Evolutionary conservation across 352 stramenopile species (phyloP).

Genomic region (Phytophthora fragariaefolia): DNA sequence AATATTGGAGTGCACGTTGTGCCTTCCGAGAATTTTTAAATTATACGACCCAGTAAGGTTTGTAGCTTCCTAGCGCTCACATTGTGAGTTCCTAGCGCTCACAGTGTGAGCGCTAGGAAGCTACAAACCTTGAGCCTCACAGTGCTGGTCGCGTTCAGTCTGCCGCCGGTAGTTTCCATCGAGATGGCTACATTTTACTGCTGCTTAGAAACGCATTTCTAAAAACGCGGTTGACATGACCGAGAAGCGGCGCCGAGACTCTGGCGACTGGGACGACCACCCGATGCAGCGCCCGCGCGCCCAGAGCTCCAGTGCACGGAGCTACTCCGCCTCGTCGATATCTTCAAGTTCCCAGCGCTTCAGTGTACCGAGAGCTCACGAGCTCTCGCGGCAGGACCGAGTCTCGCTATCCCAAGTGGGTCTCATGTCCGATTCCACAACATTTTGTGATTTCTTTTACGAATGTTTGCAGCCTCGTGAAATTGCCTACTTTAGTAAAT

Average conservation of each 20-base stretch:
- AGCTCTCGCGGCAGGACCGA: constrained; percentile 34
- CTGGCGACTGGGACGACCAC: neutral
- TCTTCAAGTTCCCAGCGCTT: constrained; percentile 12
- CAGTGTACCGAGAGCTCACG: constrained; percentile 30
- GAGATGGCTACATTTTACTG: neutral
- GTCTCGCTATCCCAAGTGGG: constrained; percentile 29
- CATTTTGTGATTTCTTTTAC: neutral
- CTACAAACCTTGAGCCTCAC: too few relatives aligned
- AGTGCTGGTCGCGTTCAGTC: too few relatives aligned
- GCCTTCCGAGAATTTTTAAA: too few relatives aligned
- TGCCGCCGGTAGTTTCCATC: too few relatives aligned
- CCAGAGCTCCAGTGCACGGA: neutral
- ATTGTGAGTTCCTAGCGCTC: too few relatives aligned
- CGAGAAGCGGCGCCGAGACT: constrained; percentile 22
- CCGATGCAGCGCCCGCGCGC: constrained; percentile 7
- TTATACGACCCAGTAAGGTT: too few relatives aligned
- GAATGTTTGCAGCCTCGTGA: constrained; percentile 50
- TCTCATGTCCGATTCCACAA: neutral
- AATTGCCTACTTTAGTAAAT: constrained; percentile 75
- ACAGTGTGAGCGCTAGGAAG: too few relatives aligned
- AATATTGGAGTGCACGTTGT: too few relatives aligned
- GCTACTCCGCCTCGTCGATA: neutral
- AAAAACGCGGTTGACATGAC: constrained; percentile 11
- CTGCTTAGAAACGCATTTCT: neutral
- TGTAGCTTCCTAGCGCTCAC: too few relatives aligned